These are phyloP conservation scores for Rhodotorula graminis DNA, from an alignment of 768 basidiomycete genomes.

Conservation along the genomic window DNA sequence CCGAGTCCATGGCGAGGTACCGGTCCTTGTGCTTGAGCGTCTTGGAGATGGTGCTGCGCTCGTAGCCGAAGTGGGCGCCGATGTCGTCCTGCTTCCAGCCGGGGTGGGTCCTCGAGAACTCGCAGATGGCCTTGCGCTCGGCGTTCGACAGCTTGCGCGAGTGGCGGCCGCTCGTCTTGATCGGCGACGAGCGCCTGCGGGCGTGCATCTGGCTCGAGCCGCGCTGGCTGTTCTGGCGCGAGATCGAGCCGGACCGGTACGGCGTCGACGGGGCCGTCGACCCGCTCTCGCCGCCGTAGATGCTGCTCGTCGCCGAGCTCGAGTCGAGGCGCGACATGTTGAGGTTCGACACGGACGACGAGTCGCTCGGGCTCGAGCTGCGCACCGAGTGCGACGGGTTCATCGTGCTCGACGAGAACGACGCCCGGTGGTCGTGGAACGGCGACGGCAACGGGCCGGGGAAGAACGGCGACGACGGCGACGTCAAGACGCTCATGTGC, in stretches of 20 bases:
- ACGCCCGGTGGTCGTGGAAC: conserved; percentile 19
- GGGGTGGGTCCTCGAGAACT: conserved; percentile 61
- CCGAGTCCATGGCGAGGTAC: conserved; percentile 64
- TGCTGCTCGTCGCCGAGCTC: conserved; percentile 14
- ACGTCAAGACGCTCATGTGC: conserved; percentile 15
- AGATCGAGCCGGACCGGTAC: conserved; percentile 5
- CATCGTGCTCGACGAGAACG: conserved; percentile 26
- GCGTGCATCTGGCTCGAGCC: conserved; percentile 11
- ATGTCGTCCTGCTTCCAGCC: conserved; percentile 78
- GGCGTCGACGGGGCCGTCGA: conserved; percentile 10
- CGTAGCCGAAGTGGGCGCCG: conserved; percentile 67
- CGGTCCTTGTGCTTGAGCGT: conserved; percentile 77
- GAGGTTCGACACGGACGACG: conserved; percentile 21
- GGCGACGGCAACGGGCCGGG: conserved; percentile 28
- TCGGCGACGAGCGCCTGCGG: conserved; percentile 27
- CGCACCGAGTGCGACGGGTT: conserved; percentile 31
- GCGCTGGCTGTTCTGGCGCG: conserved; percentile 12
- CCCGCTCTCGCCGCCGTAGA: conserved; percentile 16
- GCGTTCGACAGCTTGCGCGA: conserved; percentile 57
- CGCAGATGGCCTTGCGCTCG: conserved; percentile 71
- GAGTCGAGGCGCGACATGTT: conserved; percentile 26
- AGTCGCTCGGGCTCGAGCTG: conserved; percentile 26
- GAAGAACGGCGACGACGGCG: conserved; percentile 30
- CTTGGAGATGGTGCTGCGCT: conserved; percentile 90
- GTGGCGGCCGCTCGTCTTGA: conserved; percentile 15